These are phyloP conservation scores for Sporothrix phasma DNA, from an alignment of 2,329 filamentous ascomycete genomes.

Conservation along the genomic window DNA sequence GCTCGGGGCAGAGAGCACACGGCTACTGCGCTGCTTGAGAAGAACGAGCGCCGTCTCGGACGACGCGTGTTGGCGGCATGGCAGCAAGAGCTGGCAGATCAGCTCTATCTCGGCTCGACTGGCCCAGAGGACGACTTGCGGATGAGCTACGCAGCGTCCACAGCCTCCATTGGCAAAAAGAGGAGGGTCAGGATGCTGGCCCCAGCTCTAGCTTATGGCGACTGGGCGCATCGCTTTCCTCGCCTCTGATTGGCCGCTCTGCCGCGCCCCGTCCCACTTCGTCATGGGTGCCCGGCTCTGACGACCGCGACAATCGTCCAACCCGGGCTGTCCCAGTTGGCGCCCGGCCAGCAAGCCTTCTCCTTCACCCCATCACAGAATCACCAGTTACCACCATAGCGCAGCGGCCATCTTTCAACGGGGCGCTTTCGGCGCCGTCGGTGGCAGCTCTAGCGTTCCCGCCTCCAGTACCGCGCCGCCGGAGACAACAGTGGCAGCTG, in stretches of 20 bases:
- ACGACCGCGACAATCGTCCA: not conserved
- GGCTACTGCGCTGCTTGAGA: constrained; percentile 18
- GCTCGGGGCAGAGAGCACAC: constrained; percentile 17
- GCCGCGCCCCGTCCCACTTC: not conserved
- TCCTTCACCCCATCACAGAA: constrained; percentile 12
- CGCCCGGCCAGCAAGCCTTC: not conserved
- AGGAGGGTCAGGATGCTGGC: not conserved
- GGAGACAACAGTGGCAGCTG: not conserved
- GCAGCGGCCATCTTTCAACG: not conserved
- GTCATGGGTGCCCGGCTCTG: not conserved
- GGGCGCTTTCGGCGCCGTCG: not conserved
- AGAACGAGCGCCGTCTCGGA: constrained; percentile 18
- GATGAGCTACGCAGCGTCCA: not conserved
- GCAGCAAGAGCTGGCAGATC: constrained; percentile 15
- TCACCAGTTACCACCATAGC: not conserved
- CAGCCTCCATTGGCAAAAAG: not conserved
- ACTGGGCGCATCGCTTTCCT: not conserved
- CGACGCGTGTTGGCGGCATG: constrained; percentile 17
- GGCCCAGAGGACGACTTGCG: not conserved
- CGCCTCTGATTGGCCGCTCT: constrained; percentile 2
- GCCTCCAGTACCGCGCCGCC: not conserved
- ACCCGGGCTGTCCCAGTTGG: not conserved
- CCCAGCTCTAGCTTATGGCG: not conserved
- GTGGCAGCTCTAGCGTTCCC: constrained; percentile 12
- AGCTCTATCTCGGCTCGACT: not conserved